Evolutionary conservation across 805 yeast genomes (phyloP).

Genomic region (Pichia exigua): DNA sequence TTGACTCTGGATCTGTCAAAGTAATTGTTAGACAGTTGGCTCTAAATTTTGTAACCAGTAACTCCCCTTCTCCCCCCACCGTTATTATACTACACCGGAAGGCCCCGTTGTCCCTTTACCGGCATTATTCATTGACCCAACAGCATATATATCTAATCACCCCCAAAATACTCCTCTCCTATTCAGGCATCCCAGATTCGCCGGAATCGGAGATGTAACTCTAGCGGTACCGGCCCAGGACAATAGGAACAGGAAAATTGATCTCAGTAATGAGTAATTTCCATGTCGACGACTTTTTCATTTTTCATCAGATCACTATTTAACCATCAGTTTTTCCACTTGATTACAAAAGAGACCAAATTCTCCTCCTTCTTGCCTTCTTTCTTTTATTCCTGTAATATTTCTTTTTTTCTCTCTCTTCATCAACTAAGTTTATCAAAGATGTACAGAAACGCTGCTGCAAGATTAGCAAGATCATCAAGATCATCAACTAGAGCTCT

Average conservation of each 20-base stretch:
- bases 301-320: background rate
- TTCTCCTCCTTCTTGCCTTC: background rate
- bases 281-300: background rate
- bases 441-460: constrained; percentile 38
- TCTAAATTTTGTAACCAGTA: too few relatives aligned
- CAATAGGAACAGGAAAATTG: background rate
- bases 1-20: background rate
- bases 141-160: background rate
- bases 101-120: background rate
- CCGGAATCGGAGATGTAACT: background rate
- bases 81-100: too few relatives aligned
- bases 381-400: background rate
- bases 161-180: background rate
- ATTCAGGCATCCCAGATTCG: background rate
- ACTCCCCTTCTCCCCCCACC: too few relatives aligned
- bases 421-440: constrained; percentile 10
- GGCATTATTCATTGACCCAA: background rate
- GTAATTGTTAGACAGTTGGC: too few relatives aligned
- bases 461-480: constrained; percentile 43
- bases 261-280: background rate
- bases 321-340: background rate
- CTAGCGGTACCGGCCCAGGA: background rate
- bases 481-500: constrained; percentile 55
- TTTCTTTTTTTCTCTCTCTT: constrained; percentile 11
- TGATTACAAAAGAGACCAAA: too few relatives aligned